phyloP scores from a whole-genome alignment of 345 rosid species.

The Eucalyptus erythrocorys region DNA sequence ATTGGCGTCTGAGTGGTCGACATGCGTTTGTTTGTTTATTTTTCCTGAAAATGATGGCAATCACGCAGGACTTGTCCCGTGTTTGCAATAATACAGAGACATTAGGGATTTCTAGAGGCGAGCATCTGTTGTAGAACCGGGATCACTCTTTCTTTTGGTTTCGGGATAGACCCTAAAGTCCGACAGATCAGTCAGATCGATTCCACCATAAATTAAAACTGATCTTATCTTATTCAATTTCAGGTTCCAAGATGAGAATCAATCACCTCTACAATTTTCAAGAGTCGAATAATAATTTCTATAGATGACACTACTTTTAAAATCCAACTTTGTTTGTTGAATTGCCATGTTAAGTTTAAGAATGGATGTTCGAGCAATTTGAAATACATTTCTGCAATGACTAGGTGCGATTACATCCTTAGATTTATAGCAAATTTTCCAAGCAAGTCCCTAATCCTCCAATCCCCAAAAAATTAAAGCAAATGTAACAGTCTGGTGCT shows the following conservation, averaged over 20 bases:
- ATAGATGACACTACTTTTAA: no score
- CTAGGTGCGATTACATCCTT: background rate
- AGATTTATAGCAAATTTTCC: background rate
- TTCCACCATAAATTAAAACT: no score
- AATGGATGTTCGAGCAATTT: background rate
- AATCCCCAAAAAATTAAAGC: background rate
- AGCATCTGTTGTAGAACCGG: no score
- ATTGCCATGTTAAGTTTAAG: background rate
- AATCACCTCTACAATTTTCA: no score
- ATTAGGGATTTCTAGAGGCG: no score
- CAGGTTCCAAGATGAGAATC: rapidly evolving
- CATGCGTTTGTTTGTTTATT: background rate
- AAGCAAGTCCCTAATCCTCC: background rate
- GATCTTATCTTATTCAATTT: rapidly evolving
- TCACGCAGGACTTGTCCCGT: no score
- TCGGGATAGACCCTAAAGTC: background rate
- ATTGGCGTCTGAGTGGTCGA: background rate
- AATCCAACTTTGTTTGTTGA: background rate
- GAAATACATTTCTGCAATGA: background rate
- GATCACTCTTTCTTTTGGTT: no score
- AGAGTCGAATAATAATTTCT: no score
- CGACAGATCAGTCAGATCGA: rapidly evolving
- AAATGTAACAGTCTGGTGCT: background rate
- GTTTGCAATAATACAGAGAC: background rate
- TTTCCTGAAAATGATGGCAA: background rate